Evolutionary conservation across 495 filamentous ascomycete genomes (phyloP).

Genomic region (Glutinoglossum americanum): DNA sequence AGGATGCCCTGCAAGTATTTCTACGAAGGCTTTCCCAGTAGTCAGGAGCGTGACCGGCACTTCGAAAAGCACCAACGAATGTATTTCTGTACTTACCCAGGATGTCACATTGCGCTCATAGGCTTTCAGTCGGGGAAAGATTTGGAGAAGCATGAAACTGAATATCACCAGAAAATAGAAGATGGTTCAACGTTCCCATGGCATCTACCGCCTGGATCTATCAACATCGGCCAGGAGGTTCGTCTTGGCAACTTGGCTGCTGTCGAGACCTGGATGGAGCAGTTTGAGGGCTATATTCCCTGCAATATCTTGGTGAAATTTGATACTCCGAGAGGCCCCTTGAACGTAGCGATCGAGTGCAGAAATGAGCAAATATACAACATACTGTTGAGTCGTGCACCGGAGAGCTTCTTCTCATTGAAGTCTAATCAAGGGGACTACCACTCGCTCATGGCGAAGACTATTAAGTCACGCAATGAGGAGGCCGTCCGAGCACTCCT

Average conservation of each 20-base stretch:
- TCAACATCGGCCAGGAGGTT: not conserved
- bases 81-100: not conserved
- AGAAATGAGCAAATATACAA: not conserved
- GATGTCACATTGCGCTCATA: constrained; percentile 5
- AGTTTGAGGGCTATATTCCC: not conserved
- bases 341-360: not conserved
- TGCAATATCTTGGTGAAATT: not conserved
- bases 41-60: constrained; percentile 15
- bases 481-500: not conserved
- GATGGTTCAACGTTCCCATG: constrained; percentile 7
- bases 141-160: constrained; percentile 17
- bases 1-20: constrained; percentile 22
- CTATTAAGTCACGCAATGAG: not conserved
- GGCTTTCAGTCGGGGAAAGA: constrained; percentile 21
- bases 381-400: not conserved
- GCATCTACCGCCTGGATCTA: constrained; percentile 4
- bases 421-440: no score
- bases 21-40: constrained; percentile 20
- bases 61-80: constrained; percentile 4
- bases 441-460: not conserved
- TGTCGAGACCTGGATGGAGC: not conserved
- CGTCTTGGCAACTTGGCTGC: not conserved
- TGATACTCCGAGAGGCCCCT: not conserved
- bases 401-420: not conserved
- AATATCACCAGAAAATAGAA: not conserved